phyloP scores from a whole-genome alignment of 345 rosid genomes.

The Citrus maxima region DNA sequence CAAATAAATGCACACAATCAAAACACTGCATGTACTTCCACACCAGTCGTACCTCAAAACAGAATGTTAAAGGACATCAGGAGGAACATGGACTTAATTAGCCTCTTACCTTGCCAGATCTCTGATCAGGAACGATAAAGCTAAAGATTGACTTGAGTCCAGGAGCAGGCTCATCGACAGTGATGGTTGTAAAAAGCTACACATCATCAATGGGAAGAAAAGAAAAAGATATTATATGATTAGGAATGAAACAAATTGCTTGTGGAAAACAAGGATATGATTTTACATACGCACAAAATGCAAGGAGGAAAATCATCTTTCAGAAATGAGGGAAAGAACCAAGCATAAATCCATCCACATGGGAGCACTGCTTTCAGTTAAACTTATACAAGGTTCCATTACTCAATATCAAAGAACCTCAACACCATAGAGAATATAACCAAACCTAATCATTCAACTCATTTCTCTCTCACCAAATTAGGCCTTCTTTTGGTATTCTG shows the following conservation, averaged over 20 bases:
- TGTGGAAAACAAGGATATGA: background rate
- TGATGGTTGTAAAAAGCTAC: slow-evolving; percentile 81
- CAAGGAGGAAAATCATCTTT: background rate
- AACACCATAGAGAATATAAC: background rate
- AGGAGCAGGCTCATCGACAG: slow-evolving; percentile 85
- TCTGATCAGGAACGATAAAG: slow-evolving; percentile 86
- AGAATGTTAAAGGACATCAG: background rate
- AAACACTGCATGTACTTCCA: background rate
- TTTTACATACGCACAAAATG: background rate
- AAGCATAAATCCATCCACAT: background rate
- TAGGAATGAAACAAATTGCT: background rate
- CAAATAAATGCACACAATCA: background rate
- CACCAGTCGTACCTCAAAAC: background rate
- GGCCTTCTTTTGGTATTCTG: background rate
- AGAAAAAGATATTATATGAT: background rate
- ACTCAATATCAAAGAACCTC: background rate
- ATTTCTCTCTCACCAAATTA: background rate
- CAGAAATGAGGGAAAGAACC: background rate
- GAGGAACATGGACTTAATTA: background rate
- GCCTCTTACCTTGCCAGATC: slow-evolving; percentile 75
- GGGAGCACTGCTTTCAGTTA: background rate
- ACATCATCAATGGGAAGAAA: slow-evolving; percentile 1
- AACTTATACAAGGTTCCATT: background rate
- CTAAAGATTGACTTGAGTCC: slow-evolving; percentile 85
- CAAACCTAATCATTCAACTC: background rate